A percentile compares a stretch with the other conserved stretches of the same genome.
phyloP scores from a whole-genome alignment of 164 flowering plant genomes.

The Tinospora cordifolia region DNA sequence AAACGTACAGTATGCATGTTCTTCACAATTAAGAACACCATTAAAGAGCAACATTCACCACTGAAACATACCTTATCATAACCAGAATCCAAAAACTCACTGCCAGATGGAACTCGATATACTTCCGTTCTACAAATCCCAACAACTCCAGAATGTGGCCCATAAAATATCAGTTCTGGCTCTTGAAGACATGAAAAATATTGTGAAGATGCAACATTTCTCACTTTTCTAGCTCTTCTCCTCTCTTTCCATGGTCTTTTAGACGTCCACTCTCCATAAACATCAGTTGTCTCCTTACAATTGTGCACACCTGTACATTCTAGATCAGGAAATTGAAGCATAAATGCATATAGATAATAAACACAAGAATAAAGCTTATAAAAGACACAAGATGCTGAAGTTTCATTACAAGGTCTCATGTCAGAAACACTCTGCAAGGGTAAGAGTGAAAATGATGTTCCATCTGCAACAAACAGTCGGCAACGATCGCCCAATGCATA shows the following conservation, averaged over 20 bases:
- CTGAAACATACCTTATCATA: slow-evolving; percentile 71
- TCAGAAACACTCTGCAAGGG: slow-evolving; percentile 35
- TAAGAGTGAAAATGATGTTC: slow-evolving; percentile 62
- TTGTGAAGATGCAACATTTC: slow-evolving; percentile 21
- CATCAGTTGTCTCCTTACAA: slow-evolving; percentile 29
- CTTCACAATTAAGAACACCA: not conserved
- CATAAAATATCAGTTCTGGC: slow-evolving; percentile 85
- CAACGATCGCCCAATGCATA: slow-evolving; percentile 66
- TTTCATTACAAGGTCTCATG: slow-evolving; percentile 26
- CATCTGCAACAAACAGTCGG: slow-evolving; percentile 93
- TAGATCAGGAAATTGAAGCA: slow-evolving; percentile 22
- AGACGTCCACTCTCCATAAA: slow-evolving; percentile 67
- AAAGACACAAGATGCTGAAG: not conserved
- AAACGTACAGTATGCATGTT: not conserved
- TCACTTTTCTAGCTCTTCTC: slow-evolving; percentile 45
- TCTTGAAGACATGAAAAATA: slow-evolving; percentile 24
- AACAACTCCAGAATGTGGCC: slow-evolving; percentile 66
- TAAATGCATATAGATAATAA: slow-evolving; percentile 7
- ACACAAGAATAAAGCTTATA: slow-evolving; percentile 1
- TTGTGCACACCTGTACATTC: slow-evolving; percentile 33
- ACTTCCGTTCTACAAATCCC: slow-evolving; percentile 55
- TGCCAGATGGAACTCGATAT: slow-evolving; percentile 23
- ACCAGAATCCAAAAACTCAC: slow-evolving; percentile 40
- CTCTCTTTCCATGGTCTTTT: slow-evolving; percentile 79
- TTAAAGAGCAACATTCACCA: not conserved